These are phyloP conservation scores for Malus orientalis DNA, from an alignment of 306 rosid genomes.

Conservation along the genomic window DNA sequence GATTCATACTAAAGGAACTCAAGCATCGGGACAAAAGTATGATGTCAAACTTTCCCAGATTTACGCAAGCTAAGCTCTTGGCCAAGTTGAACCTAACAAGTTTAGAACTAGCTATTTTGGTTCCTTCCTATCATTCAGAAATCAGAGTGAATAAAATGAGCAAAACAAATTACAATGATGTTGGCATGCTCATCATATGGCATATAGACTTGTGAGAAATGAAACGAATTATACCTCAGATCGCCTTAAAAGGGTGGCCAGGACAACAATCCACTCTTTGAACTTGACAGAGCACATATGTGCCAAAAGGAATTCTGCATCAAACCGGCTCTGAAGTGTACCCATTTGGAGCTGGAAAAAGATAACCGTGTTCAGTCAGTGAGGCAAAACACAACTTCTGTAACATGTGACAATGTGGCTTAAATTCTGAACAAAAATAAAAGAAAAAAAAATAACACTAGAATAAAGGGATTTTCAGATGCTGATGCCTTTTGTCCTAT, in stretches of 20 bases:
- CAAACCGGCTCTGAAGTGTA: constrained; percentile 85
- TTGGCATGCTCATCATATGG: constrained; percentile 7
- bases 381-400: neutral
- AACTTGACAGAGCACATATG: constrained; percentile 97
- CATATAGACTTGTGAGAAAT: neutral
- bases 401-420: constrained; percentile 11
- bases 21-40: neutral
- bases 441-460: neutral
- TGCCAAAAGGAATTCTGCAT: constrained; percentile 92
- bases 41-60: neutral
- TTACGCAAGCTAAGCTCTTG: neutral
- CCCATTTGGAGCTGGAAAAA: constrained; percentile 81
- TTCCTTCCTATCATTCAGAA: neutral
- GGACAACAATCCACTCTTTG: constrained; percentile 97
- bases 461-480: constrained; percentile 8
- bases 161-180: neutral
- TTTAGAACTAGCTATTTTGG: neutral
- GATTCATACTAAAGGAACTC: neutral
- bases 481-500: constrained; percentile 69
- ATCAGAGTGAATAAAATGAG: neutral
- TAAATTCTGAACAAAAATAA: neutral
- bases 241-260: constrained; percentile 86
- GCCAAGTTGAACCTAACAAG: neutral
- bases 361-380: constrained; percentile 12
- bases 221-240: constrained; percentile 57